A percentile compares a stretch with the other conserved stretches of the same genome.
phyloP scores from a whole-genome alignment of 371 early-diverging fungal genomes.

The Apophysomyces variabilis region DNA sequence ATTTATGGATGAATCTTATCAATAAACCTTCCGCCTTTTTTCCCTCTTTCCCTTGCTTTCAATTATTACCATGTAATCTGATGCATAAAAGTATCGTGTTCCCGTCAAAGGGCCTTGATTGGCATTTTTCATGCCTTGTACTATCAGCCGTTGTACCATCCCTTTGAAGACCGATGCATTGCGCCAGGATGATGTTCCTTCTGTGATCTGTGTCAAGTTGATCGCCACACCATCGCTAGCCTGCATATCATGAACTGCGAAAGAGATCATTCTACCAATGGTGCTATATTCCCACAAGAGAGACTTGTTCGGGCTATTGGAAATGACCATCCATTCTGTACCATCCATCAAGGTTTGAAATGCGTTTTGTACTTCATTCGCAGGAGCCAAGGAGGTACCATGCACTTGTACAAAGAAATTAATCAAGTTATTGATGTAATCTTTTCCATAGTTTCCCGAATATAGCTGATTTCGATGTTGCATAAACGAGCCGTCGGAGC shows the following conservation, averaged over 20 bases:
- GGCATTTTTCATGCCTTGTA: slow-evolving; percentile 16
- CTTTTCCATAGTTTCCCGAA: slow-evolving; percentile 40
- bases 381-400: slow-evolving; percentile 21
- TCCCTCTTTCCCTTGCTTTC: neutral
- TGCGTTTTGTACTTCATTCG: slow-evolving; percentile 9
- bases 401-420: slow-evolving; percentile 26
- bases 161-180: slow-evolving; percentile 9
- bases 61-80: slow-evolving; percentile 36
- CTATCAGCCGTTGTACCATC: slow-evolving; percentile 21
- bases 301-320: slow-evolving; percentile 17
- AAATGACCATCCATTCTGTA: slow-evolving; percentile 41
- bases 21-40: neutral
- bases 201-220: slow-evolving; percentile 17
- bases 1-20: neutral
- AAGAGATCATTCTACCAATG: slow-evolving; percentile 40
- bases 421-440: slow-evolving; percentile 30
- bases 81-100: slow-evolving; percentile 33
- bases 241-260: slow-evolving; percentile 23
- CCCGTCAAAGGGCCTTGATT: slow-evolving; percentile 40
- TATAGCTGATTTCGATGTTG: slow-evolving; percentile 36
- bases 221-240: slow-evolving; percentile 31
- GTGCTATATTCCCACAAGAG: slow-evolving; percentile 41
- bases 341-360: slow-evolving; percentile 31
- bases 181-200: slow-evolving; percentile 25
- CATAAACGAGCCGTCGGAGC: slow-evolving; percentile 42